These are phyloP conservation scores for Alternaria tenuissima DNA, from an alignment of 2,329 filamentous ascomycete species.

Conservation along the genomic window DNA sequence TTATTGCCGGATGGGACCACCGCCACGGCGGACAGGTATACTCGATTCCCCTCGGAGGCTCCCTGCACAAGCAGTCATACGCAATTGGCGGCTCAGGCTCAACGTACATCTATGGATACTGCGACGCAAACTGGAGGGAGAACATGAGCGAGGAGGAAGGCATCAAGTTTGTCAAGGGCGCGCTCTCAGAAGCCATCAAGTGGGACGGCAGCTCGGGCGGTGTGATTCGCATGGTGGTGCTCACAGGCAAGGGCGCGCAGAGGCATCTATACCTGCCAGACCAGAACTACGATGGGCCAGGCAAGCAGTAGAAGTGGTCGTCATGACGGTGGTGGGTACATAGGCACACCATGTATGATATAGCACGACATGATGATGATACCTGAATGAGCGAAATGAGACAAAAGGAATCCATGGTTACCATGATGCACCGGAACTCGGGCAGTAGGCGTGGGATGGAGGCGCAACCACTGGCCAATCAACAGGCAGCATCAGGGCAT, in stretches of 20 bases:
- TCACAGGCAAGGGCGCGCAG: conserved; percentile 88
- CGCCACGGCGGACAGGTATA: conserved; percentile 97
- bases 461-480: conserved; percentile 14
- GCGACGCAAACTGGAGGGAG: conserved; percentile 94
- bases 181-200: conserved; percentile 94
- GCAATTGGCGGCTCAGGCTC: conserved; percentile 96
- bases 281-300: conserved; percentile 78
- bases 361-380: conserved; percentile 24
- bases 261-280: conserved; percentile 96
- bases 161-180: conserved; percentile 89
- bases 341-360: conserved; percentile 16
- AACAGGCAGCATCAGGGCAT: conserved; percentile 14
- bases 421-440: conserved; percentile 8
- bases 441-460: conserved; percentile 20
- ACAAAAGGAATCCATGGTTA: conserved; percentile 7
- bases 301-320: conserved; percentile 54
- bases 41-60: conserved; percentile 94
- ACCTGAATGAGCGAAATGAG: conserved; percentile 13
- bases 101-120: conserved; percentile 99
- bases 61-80: conserved; percentile 96
- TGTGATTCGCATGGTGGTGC: conserved; percentile 96
- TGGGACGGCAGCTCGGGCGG: conserved; percentile 99
- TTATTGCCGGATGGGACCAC: conserved; percentile 97
- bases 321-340: conserved; percentile 8
- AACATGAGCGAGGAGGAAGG: conserved; percentile 93